phyloP scores from a whole-genome alignment of 2,329 filamentous ascomycete species.

The Penicillium griseofulvum region DNA sequence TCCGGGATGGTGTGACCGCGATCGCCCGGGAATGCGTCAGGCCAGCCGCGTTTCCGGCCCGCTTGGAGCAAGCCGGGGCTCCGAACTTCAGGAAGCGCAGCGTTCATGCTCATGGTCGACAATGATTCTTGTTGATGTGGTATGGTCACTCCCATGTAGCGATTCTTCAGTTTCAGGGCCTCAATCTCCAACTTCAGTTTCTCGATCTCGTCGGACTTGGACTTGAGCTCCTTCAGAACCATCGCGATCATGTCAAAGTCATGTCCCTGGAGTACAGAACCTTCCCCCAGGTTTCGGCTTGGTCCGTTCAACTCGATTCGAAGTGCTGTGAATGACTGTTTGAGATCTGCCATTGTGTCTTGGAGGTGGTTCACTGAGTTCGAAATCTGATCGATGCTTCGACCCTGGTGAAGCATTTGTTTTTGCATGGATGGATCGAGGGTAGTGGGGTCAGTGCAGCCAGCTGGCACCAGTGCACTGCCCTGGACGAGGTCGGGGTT shows the following conservation, averaged over 20 bases:
- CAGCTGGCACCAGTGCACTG: constrained; percentile 27
- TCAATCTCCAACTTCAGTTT: constrained; percentile 40
- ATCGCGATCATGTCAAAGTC: constrained; percentile 40
- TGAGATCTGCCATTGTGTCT: constrained; percentile 42
- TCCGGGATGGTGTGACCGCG: constrained; percentile 30
- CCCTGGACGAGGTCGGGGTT: constrained; percentile 17
- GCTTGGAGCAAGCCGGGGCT: constrained; percentile 37
- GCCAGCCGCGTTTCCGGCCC: constrained; percentile 33
- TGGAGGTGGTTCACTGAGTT: constrained; percentile 39
- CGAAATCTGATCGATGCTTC: constrained; percentile 39
- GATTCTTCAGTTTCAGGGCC: constrained; percentile 37
- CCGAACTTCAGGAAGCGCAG: constrained; percentile 28
- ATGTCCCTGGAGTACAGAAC: constrained; percentile 15
- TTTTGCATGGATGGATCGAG: constrained; percentile 29
- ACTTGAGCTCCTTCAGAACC: constrained; percentile 39
- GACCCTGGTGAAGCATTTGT: constrained; percentile 38
- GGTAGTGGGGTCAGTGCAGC: constrained; percentile 14
- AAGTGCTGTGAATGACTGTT: constrained; percentile 39
- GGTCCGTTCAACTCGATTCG: constrained; percentile 38
- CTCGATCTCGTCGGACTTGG: constrained; percentile 41
- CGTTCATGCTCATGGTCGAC: constrained; percentile 6
- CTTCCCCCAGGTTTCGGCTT: constrained; percentile 22
- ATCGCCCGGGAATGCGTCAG: constrained; percentile 27
- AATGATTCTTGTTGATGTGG: constrained; percentile 17
- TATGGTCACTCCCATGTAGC: constrained; percentile 30